A percentile compares a stretch with the other conserved stretches of the same genome.
Evolutionary conservation across 805 yeast species (phyloP).

Genomic region (Myxozyma mucilagina): DNA sequence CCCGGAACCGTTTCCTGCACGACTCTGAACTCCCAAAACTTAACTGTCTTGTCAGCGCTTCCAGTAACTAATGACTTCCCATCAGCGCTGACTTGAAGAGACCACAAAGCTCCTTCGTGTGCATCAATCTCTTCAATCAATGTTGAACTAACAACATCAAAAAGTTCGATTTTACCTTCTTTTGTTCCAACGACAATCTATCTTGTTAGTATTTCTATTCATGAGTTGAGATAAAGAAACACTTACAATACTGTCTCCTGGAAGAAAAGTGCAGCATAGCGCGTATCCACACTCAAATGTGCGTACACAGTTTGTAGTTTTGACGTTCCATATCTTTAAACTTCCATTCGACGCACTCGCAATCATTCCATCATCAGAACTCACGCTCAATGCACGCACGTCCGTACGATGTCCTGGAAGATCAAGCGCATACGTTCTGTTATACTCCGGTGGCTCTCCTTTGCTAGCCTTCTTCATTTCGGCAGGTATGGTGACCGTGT

Average conservation of each 20-base stretch:
- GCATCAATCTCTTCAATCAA: constrained; percentile 73
- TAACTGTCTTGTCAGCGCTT: constrained; percentile 86
- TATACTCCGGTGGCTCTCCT: constrained; percentile 42
- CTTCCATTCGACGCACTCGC: constrained; percentile 91
- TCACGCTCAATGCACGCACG: constrained; percentile 76
- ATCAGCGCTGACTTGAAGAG: constrained; percentile 80
- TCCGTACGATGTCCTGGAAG: constrained; percentile 87
- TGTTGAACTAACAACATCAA: constrained; percentile 82
- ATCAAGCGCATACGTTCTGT: constrained; percentile 59
- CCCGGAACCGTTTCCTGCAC: constrained; percentile 70
- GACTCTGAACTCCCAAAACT: constrained; percentile 82
- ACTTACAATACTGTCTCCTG: constrained; percentile 75
- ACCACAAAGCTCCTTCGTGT: constrained; percentile 84
- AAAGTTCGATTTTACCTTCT: constrained; percentile 77
- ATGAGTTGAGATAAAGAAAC: neutral
- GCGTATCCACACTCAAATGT: constrained; percentile 90
- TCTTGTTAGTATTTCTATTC: neutral
- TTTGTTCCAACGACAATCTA: constrained; percentile 78
- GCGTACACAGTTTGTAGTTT: constrained; percentile 72
- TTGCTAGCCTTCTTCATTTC: constrained; percentile 42
- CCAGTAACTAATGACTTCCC: constrained; percentile 87
- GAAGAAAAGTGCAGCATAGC: constrained; percentile 74
- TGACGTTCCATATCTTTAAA: constrained; percentile 83
- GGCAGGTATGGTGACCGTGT: constrained; percentile 55
- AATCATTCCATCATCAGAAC: constrained; percentile 74